Conservation (phyloP, 1,139 yeast genomes). For the Meyerozyma sp. region DNA sequence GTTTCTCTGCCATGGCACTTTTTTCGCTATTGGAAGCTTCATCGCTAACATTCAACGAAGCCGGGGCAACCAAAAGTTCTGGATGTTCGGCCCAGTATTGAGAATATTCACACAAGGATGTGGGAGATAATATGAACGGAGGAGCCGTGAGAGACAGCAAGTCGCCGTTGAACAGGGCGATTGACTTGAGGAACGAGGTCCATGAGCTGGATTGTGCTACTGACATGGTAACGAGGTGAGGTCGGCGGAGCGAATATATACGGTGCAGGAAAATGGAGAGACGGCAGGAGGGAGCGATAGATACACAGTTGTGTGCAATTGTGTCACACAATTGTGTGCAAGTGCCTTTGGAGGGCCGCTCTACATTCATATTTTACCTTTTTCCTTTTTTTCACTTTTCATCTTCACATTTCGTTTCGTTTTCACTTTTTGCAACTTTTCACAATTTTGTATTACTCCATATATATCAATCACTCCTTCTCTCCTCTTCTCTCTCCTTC, state of each 20-base stretch:
- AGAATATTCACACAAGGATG: conserved; percentile 84
- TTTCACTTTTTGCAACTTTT: background rate
- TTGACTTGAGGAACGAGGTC: conserved; percentile 85
- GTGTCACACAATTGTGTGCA: too few relatives aligned
- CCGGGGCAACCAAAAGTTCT: conserved; percentile 72
- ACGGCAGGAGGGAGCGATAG: too few relatives aligned
- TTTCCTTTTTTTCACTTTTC: too few relatives aligned
- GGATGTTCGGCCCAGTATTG: conserved; percentile 94
- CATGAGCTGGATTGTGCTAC: conserved; percentile 48
- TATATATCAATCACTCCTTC: background rate
- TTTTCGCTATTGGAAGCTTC: conserved; percentile 25
- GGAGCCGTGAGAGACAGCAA: conserved; percentile 93
- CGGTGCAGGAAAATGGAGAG: background rate
- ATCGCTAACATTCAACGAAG: conserved; percentile 34
- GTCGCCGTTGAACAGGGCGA: conserved; percentile 93
- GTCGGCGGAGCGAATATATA: background rate
- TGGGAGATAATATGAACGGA: conserved; percentile 92
- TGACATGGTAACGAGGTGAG: conserved; percentile 12
- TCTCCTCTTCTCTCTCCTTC: too few relatives aligned
- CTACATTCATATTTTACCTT: too few relatives aligned
- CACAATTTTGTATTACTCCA: background rate
- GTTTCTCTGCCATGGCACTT: conserved; percentile 47
- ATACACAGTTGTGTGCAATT: too few relatives aligned
- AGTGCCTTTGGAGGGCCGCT: too few relatives aligned
- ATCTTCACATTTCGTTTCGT: too few relatives aligned